Percentiles rank a stretch among this genome's conserved stretches.
Evolutionary conservation across 192 early-diverging fungal species (phyloP).

Genomic region (Umbelopsis sp.): DNA sequence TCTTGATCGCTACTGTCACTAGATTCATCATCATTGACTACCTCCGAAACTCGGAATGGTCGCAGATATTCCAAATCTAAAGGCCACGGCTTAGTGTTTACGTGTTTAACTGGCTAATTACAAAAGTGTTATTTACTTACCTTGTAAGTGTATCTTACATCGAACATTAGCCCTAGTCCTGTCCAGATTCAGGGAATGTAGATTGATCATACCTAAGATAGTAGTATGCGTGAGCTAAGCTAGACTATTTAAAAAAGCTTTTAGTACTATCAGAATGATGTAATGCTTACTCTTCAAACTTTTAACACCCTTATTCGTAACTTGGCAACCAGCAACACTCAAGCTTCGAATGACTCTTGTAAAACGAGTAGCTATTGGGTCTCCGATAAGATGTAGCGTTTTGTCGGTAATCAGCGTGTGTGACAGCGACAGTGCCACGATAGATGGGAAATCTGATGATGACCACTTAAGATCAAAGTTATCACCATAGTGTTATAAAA

Average conservation of each 20-base stretch:
- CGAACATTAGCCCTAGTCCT: neutral
- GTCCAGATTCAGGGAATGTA: conserved; percentile 16
- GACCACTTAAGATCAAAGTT: neutral
- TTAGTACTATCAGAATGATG: no score
- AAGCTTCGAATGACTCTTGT: neutral
- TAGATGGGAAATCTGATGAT: neutral
- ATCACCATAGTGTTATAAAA: neutral
- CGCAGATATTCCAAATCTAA: conserved; percentile 1
- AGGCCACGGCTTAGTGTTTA: neutral
- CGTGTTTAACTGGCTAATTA: neutral
- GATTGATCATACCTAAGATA: conserved; percentile 3
- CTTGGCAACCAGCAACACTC: conserved; percentile 1
- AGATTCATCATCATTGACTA: neutral
- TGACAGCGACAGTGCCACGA: neutral
- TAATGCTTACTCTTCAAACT: neutral
- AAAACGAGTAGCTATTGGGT: neutral
- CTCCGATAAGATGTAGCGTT: neutral
- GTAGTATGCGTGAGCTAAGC: conserved; percentile 17
- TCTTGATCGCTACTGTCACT: neutral
- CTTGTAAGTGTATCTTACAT: conserved; percentile 13
- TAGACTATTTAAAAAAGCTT: no score
- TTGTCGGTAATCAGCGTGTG: neutral
- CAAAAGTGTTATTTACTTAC: neutral
- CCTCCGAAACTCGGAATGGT: neutral
- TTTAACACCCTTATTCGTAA: neutral